Base-by-base conservation (phyloP, 164 flowering plant species). In the Nymphaea colorata region DNA sequence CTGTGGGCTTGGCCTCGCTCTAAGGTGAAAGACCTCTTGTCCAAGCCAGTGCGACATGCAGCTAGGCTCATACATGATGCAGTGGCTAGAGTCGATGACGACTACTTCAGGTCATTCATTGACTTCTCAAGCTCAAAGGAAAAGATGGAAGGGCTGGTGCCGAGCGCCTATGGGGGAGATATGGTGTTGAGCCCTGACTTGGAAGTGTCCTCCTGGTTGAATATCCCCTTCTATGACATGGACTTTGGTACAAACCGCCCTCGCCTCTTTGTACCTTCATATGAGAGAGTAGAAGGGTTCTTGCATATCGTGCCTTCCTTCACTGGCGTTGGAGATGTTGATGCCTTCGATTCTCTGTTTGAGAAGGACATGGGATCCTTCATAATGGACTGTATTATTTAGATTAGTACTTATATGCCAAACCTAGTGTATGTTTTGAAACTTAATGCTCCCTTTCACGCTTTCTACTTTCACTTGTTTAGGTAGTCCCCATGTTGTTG, bases 211-310 rank as follows among this genome's bases (percentile, higher is more conserved):
- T 76, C 79, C 16, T 79, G 78, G 82, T 42, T 76, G 15, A 70
- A 76, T 64, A 72, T 79, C 36, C 82, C 77, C 43, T 74, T 76
- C 62, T 67, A 74, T 59, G 71, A 76, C 11, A 67, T 79, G 4
- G 82, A 79, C 72, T 76, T 79, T 66, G 82, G 82, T 42, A 53
- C 62, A 1, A 77, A 79, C 3, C 14, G 72, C 11, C 82, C 82
- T 5, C 74, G 41, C 60, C 42, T 74, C 12, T 71, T 79, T 67
- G 67, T 76, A 75, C 79, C 75, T 6, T 67, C 77, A 1, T 25
- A 25, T 25, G 36, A 25, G 36, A 25, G 36, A 25, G 36, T 25
- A 25, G 36, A 25, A n/a, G n/a, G n/a, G n/a, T n/a, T n/a, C n/a
- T n/a, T n/a, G n/a, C n/a, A n/a, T n/a, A n/a, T n/a, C n/a, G n/a